Base-by-base conservation (phyloP, 805 yeast genomes). In the Metahyphopichia silvanorum region DNA sequence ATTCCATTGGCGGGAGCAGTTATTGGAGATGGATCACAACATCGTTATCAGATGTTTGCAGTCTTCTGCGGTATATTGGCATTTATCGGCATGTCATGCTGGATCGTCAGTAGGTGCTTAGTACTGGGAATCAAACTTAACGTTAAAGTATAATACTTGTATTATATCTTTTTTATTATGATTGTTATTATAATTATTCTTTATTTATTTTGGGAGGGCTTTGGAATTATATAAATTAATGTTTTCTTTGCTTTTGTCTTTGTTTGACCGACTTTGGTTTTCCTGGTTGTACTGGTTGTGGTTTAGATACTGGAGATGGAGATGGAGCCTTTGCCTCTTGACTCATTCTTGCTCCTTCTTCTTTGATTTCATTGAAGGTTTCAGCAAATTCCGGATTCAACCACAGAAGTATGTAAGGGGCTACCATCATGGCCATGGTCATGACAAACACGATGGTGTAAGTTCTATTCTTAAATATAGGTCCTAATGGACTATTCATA, bases 401-500 rank as follows among this genome's bases (percentile, higher is more conserved):
- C 33, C 38, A 49, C 20, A 51, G 35, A 15, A 66, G 33, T 4
- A 60, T 21, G 20, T 52, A 53, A 2, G 73, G 72, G 3, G 58
- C 54, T 0, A 41, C 50, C 47, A 59, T 56, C 17, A 63, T 46
- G 9, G 46, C 52, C 20, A 60, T 29, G 18, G 53, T 40, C 4
- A 55, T 38, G 9, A 43, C 33, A 33, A 66, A 65, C 25, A 64
- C 37, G 9, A 58, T 42, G 6, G 71, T 60, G 44, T 60, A 65
- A n/a, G 49, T 24, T 19, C 38, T 49, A 44, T 56, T 67, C 30
- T 47, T 51, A 44, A 67, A 66, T 10, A 67, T 60, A 37, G 57
- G 52, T 6, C 73, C 73, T 23, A 67, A 49, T 4, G 73, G 73
- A 44, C 69, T 57, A 35, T 49, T 51, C 56, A 59, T 39, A 7